A percentile compares a stretch with the other conserved stretches of the same genome.
phyloP scores from a whole-genome alignment of 495 filamentous ascomycete species.

The Neurospora intermedia region DNA sequence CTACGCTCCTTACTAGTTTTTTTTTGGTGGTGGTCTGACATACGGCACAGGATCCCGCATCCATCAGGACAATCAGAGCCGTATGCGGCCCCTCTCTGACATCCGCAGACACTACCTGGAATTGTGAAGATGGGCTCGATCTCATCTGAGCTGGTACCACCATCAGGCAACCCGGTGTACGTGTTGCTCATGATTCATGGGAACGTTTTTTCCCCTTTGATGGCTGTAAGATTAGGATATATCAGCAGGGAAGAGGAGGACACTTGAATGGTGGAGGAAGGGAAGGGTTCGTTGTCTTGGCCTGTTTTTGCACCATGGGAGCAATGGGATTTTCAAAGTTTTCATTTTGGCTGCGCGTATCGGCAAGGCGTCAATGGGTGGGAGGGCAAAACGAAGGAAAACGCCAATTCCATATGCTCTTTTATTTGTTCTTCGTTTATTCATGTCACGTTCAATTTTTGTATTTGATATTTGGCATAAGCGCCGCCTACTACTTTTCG shows the following conservation, averaged over 20 bases:
- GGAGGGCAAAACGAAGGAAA: conserved; percentile 12
- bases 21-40: conserved; percentile 1
- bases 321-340: conserved; percentile 3
- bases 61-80: background rate
- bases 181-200: background rate
- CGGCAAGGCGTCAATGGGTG: conserved; percentile 17
- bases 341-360: conserved; percentile 8
- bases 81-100: background rate
- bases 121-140: background rate
- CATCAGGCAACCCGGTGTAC: background rate
- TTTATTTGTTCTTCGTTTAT: conserved; percentile 1
- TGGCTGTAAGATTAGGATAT: background rate
- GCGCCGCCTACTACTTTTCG: background rate
- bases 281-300: background rate
- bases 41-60: background rate
- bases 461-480: background rate
- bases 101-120: background rate
- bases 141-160: background rate
- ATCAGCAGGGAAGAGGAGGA: background rate
- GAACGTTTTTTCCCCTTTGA: background rate
- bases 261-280: background rate
- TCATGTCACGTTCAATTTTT: background rate
- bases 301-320: conserved; percentile 4
- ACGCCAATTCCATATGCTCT: conserved; percentile 4
- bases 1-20: conserved; percentile 63